Evolutionary conservation across 441 rosid species (phyloP).

Genomic region (Populus hybrid): DNA sequence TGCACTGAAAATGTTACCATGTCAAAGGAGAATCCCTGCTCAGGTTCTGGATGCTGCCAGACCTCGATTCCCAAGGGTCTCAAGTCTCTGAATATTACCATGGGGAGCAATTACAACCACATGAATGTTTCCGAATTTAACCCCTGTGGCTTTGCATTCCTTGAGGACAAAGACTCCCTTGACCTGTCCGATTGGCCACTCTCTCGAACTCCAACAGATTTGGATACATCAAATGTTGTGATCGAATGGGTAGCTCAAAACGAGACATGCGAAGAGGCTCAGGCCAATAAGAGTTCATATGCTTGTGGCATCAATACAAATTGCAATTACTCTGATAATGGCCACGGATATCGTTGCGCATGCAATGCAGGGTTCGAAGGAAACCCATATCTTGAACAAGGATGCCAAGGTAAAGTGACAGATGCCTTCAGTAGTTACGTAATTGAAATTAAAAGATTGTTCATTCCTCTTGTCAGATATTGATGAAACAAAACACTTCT

Average conservation of each 20-base stretch:
- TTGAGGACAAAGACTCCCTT: slow-evolving; percentile 10
- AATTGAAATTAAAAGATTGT: no score
- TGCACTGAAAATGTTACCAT: not conserved
- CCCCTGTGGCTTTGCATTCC: slow-evolving; percentile 10
- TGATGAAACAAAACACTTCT: no score
- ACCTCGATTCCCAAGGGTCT: not conserved
- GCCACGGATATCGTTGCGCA: slow-evolving; percentile 16
- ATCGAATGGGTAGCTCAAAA: slow-evolving; percentile 18
- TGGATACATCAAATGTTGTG: not conserved
- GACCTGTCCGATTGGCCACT: not conserved
- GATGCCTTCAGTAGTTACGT: no score
- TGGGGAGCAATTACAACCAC: fast-evolving
- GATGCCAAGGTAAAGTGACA: no score
- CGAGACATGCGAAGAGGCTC: not conserved
- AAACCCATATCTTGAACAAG: no score
- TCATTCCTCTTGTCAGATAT: no score
- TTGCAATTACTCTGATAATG: slow-evolving; percentile 9
- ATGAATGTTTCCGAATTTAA: not conserved
- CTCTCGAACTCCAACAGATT: not conserved
- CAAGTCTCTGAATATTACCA: not conserved
- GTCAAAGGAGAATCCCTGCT: not conserved
- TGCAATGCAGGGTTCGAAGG: slow-evolving; percentile 17
- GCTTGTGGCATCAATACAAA: not conserved
- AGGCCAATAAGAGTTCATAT: not conserved
- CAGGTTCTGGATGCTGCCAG: slow-evolving; percentile 18